Evolutionary conservation across 192 early-diverging fungal genomes (phyloP), one percentile per base, ranked within the genome.

Genomic region (Coemansia sp.): DNA sequence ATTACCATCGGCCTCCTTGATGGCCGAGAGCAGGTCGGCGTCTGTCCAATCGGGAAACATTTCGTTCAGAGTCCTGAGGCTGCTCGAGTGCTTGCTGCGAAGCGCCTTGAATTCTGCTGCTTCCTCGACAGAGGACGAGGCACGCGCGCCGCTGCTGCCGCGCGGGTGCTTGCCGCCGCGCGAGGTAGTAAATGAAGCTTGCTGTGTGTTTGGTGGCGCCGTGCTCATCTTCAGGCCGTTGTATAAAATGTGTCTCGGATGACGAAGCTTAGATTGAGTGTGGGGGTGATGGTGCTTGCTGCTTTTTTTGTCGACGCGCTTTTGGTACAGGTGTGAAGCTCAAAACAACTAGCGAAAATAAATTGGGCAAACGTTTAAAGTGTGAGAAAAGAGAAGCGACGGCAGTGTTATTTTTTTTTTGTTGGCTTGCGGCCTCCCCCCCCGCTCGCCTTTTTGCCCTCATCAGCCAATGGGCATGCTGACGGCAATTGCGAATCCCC

Each of bases 1-100:
- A 63, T 98, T 91, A 19, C 93, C 93, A 37, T 83, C 59, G 39
- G 86, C 86, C 58, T 98, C 95, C 65, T 91, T 85, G 52, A 96
- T 73, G 19, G 83, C 83, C 34, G 81, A 87, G 36, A 93, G 63
- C 52, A 98, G 80, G 74, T 98, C 95, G 58, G 83, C 85, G 58
- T 94, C 89, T 58, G 87, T 78, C 92, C 93, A 98, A 41, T 85
- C 84, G 30, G 85, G 74, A 63, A 88, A 89, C 48, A 91, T 61
- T 64, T 88, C 88, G 42, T 77, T 71, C 42, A 91, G 63, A 41
- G 77, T 80, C 25, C 80, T 65, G 52, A 91, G 75, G 46, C 77
- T 71, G 51, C 49, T 60, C 54, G 71, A 71, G 74, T 90, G 86
- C 56, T 82, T 80, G 63, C 25, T 59, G 56, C 77, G 82, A 27